Conservation (phyloP, 1,139 yeast species). For the Lodderomyces pseudojiufengensis region DNA sequence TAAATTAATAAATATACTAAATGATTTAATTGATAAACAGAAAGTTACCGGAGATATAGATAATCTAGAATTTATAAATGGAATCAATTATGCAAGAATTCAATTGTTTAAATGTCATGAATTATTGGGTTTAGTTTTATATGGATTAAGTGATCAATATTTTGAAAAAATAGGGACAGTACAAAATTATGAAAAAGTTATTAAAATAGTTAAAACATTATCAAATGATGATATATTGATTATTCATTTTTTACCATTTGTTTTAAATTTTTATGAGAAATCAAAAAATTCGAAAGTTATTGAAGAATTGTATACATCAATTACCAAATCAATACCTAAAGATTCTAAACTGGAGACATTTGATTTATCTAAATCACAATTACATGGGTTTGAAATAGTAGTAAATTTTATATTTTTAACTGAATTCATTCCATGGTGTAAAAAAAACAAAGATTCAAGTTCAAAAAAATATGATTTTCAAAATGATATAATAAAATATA, state of each 20-base stretch:
- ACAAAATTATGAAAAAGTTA: conserved; percentile 34
- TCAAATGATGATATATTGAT: conserved; percentile 61
- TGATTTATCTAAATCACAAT: conserved; percentile 46
- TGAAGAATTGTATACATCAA: conserved; percentile 24
- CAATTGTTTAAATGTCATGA: conserved; percentile 70
- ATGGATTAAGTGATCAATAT: conserved; percentile 43
- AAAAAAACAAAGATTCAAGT: conserved; percentile 23
- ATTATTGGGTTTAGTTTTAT: conserved; percentile 61
- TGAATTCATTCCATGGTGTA: conserved; percentile 70
- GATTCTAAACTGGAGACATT: conserved; percentile 8
- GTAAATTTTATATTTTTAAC: conserved; percentile 58
- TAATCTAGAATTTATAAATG: conserved; percentile 49
- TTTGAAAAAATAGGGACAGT: conserved; percentile 28
- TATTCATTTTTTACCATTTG: conserved; percentile 62
- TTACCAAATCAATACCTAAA: conserved; percentile 16
- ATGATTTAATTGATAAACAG: conserved; percentile 65
- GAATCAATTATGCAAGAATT: conserved; percentile 56
- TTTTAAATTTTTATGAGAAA: conserved; percentile 43
- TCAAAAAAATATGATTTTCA: conserved; percentile 49
- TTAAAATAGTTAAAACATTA: conserved; percentile 25
- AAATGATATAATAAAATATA: conserved; percentile 36
- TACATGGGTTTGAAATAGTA: conserved; percentile 49
- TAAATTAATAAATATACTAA: conserved; percentile 48
- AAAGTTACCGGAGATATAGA: conserved; percentile 40
- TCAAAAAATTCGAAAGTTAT: conserved; percentile 16